Evolutionary conservation across 148 eudicot genomes (phyloP), one percentile per base, ranked within the genome.

Genomic region (Rhododendron ferrugineum): DNA sequence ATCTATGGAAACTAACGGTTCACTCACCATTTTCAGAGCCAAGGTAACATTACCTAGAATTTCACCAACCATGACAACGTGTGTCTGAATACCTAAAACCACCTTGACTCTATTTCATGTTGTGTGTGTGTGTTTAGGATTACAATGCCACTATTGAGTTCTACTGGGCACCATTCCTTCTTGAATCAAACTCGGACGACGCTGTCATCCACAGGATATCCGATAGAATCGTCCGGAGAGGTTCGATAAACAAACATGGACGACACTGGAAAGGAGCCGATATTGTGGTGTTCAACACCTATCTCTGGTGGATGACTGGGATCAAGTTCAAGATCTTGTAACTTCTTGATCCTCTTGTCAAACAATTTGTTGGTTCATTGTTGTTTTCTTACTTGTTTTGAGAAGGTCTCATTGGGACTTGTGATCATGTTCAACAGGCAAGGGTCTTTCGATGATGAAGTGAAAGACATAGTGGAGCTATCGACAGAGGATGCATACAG

Each of bases 261-360:
- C 88, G 91, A 74, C 78, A 89, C 80, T 97, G 99, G 99, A 95
- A 94, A 92, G 98, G 99, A 75, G 99, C 89, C 6, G 99, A 97
- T 86, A 92, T 97, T 28, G 83, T 97, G 84, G 98, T 97, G 18
- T 95, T 97, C 92, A 97, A 97, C 86, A 92, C 99, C 40, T 97
- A 97, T 81, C 91, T 95, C 4, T 97, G 99, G 99, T 97, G 99
- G 99, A 95, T 95, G 94, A 93, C 95, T 77, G 99, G 99, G 87
- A 89, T 85, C 54, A 84, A 89, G 66, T 91, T 97, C 91, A 97
- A 95, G 81, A 91, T 97, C 81, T 85, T 94, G 99, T 97, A 93
- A 90, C n/a, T 58, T 26, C 11, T 54, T 50, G 20, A 32, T 81
- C 11, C 36, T 4, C 6, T 5, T 83, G 5, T 54, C 84, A 5